Base-by-base conservation (phyloP, 495 filamentous ascomycete species). In the Coniosporium apollinis region DNA sequence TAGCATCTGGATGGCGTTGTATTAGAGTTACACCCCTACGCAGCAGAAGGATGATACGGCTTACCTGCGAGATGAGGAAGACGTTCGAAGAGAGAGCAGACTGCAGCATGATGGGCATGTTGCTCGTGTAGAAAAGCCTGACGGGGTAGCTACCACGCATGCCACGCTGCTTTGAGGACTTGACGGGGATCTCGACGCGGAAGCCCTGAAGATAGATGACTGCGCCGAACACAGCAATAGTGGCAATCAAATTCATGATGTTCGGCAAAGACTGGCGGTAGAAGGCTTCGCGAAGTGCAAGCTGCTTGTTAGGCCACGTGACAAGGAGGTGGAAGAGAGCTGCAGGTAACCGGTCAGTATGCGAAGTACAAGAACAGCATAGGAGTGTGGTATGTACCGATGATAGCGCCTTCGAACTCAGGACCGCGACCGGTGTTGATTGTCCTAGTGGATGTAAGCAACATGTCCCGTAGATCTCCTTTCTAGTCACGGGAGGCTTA, bases 161-260 rank as follows among this genome's bases (percentile, higher is more conserved):
- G 56, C 91, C 91, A 67, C 91, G 84, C 66, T 96, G 91, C 65
- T 87, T 85, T 41, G 85, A 87, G 26, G 85, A 94, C 73, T 99
- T 99, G 72, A 99, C 91, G 43, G 91, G 91, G 57, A 99, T 96
- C 62, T 99, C 91, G 52, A 99, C 91, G 45, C 91, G 86, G 82
- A 99, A 96, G 40, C 91, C 91, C 61, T 99, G 91, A 38, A 99
- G 84, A 65, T 99, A 99, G 68, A 99, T 96, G 51, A 99, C 91
- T 30, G 86, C 82, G 42, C 79, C 82, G 63, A 99, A 99, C 56
- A 99, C 80, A 43, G 79, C 45, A 41, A 96, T 69, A 36, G 91
- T 99, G 34, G 91, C 79, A 40, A 99, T 59, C 39, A 99, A 73
- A 68, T 94, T 96, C 84, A 92, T 94, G 68, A 99, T 79, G 70